Evolutionary conservation across 768 basidiomycete genomes (phyloP).

Genomic region (Mycena belliarum): DNA sequence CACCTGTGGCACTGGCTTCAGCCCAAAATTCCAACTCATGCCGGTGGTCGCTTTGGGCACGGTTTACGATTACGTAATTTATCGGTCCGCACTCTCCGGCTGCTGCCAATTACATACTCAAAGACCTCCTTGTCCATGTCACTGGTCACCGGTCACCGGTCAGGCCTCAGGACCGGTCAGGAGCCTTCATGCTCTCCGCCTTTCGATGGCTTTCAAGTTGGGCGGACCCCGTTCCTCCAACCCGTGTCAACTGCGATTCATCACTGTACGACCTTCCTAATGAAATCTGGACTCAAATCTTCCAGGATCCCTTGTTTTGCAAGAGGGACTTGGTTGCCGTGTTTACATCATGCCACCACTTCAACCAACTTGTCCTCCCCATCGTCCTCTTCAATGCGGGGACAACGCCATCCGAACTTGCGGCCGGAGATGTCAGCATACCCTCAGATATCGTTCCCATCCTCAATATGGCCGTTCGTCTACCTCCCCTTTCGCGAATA

Average conservation of each 20-base stretch:
- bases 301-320: background rate
- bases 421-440: background rate
- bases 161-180: too few relatives aligned
- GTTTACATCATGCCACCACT: constrained; percentile 9
- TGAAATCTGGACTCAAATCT: constrained; percentile 16
- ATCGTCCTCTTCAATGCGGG: background rate
- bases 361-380: constrained; percentile 13
- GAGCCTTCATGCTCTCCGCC: background rate
- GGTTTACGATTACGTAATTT: background rate
- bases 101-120: too few relatives aligned
- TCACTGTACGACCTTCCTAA: background rate
- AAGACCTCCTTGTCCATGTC: too few relatives aligned
- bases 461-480: constrained; percentile 4
- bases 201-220: constrained; percentile 1
- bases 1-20: constrained; percentile 19
- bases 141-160: too few relatives aligned
- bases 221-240: background rate
- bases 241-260: background rate
- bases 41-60: background rate
- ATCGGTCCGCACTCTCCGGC: background rate
- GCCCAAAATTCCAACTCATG: constrained; percentile 22
- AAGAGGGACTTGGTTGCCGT: constrained; percentile 5
- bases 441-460: background rate
- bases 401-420: background rate
- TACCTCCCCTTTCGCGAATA: background rate